A percentile compares a stretch with the other conserved stretches of the same genome.
phyloP scores from a whole-genome alignment of 208 protist genomes.

The Leishmania amazonensis region DNA sequence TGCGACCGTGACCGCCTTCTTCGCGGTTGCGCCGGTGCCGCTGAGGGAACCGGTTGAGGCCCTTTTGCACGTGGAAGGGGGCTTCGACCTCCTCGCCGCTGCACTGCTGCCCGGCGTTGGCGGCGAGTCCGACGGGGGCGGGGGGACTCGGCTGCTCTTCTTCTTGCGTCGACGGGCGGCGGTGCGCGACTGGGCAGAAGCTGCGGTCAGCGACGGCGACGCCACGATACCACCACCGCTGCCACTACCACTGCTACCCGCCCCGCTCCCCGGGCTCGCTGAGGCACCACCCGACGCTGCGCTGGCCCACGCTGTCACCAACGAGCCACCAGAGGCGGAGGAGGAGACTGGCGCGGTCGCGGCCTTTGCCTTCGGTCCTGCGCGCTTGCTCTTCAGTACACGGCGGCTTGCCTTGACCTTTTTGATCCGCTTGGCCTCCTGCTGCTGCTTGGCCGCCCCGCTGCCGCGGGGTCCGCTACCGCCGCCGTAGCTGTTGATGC shows the following conservation, averaged over 20 bases:
- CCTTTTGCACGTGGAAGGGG: neutral
- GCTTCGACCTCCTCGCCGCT: neutral
- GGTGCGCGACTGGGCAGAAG: conserved; percentile 4
- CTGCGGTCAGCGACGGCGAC: neutral
- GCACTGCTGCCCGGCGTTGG: conserved; percentile 1
- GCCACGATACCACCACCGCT: neutral
- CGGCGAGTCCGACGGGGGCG: neutral
- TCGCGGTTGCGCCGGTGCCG: neutral
- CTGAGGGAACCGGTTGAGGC: neutral
- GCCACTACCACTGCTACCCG: neutral
- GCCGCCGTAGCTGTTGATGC: conserved; percentile 1
- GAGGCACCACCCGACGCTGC: conserved; percentile 6
- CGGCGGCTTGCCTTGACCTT: conserved; percentile 16
- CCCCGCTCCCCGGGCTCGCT: neutral
- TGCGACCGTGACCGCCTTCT: neutral
- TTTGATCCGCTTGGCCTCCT: conserved; percentile 12
- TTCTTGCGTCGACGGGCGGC: conserved; percentile 19
- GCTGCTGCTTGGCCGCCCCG: conserved; percentile 5
- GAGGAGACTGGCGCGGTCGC: conserved; percentile 5
- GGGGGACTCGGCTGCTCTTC: neutral
- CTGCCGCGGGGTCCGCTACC: neutral
- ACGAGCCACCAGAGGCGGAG: conserved; percentile 1
- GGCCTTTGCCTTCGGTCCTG: neutral
- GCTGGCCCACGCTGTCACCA: neutral
- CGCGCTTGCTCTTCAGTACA: conserved; percentile 24